Percentiles rank a stretch among this genome's conserved stretches.
Evolutionary conservation across 768 basidiomycete genomes (phyloP).

Genomic region (Lactarius evosmus): DNA sequence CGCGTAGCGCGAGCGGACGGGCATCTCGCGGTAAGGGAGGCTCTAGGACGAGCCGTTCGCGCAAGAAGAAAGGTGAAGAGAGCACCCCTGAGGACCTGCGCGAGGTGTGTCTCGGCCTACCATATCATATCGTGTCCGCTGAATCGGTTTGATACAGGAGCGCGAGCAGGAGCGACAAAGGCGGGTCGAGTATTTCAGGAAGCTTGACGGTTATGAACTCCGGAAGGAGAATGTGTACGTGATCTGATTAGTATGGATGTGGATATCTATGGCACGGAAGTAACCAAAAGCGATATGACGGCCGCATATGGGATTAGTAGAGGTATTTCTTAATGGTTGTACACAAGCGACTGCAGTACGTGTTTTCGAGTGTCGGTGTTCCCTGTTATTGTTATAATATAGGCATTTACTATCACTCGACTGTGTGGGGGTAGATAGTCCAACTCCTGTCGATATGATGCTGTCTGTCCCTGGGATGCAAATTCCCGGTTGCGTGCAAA

Average conservation of each 20-base stretch:
- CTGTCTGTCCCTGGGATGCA: too few relatives aligned
- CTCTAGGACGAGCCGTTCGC: slow-evolving; percentile 10
- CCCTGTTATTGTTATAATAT: not conserved
- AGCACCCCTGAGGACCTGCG: slow-evolving; percentile 28
- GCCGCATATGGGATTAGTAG: not conserved
- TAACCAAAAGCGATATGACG: too few relatives aligned
- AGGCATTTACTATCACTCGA: not conserved
- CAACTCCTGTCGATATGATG: too few relatives aligned
- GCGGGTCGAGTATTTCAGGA: slow-evolving; percentile 28
- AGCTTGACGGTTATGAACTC: slow-evolving; percentile 25
- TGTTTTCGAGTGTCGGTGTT: not conserved
- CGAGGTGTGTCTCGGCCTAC: slow-evolving; percentile 16
- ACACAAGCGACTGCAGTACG: not conserved
- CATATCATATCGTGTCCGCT: not conserved
- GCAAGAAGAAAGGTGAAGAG: slow-evolving; percentile 25
- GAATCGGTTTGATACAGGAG: slow-evolving; percentile 6
- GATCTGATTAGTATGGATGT: slow-evolving; percentile 21
- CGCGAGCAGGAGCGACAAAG: slow-evolving; percentile 24
- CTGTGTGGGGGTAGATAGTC: too few relatives aligned
- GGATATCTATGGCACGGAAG: slow-evolving; percentile 7
- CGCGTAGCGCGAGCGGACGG: not conserved
- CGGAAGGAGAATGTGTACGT: slow-evolving; percentile 28
- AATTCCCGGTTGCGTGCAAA: too few relatives aligned
- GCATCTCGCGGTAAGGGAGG: slow-evolving; percentile 5
- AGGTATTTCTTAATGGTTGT: not conserved